phyloP scores from a whole-genome alignment of 2,329 filamentous ascomycete species.

The Nothophaeocryptopus gaeumannii region DNA sequence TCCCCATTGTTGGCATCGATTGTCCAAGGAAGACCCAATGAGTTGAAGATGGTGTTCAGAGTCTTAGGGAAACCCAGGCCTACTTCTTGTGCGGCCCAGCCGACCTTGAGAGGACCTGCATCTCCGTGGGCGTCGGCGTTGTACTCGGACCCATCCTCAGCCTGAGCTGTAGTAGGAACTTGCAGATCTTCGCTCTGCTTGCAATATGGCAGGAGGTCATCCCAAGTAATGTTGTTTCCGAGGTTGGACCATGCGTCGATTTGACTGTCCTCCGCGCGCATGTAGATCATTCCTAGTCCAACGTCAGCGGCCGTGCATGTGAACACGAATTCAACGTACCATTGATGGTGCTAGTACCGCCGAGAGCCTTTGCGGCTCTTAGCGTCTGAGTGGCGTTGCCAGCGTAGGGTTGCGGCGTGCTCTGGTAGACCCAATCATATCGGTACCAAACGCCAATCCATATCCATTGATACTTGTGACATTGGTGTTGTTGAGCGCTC shows the following conservation, averaged over 20 bases:
- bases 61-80: constrained; percentile 18
- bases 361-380: constrained; percentile 37
- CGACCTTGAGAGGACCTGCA: constrained; percentile 13
- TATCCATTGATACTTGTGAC: constrained; percentile 44
- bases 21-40: constrained; percentile 40
- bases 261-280: constrained; percentile 18
- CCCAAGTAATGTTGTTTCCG: constrained; percentile 35
- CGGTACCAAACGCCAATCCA: constrained; percentile 35
- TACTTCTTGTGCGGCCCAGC: constrained; percentile 13
- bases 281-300: constrained; percentile 20
- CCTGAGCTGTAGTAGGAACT: constrained; percentile 9
- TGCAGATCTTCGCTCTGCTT: constrained; percentile 18
- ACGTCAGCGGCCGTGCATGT: not conserved
- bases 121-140: constrained; percentile 7
- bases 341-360: constrained; percentile 40
- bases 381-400: constrained; percentile 15
- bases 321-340: constrained; percentile 18
- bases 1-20: constrained; percentile 43
- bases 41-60: constrained; percentile 39
- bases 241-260: constrained; percentile 37
- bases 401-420: constrained; percentile 18
- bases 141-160: constrained; percentile 12
- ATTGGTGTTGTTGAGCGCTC: constrained; percentile 15
- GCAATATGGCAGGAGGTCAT: constrained; percentile 29
- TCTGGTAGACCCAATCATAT: constrained; percentile 27